These are phyloP conservation scores for Fusarium sambucinum DNA, from an alignment of 2,329 filamentous ascomycete genomes.

Conservation along the genomic window DNA sequence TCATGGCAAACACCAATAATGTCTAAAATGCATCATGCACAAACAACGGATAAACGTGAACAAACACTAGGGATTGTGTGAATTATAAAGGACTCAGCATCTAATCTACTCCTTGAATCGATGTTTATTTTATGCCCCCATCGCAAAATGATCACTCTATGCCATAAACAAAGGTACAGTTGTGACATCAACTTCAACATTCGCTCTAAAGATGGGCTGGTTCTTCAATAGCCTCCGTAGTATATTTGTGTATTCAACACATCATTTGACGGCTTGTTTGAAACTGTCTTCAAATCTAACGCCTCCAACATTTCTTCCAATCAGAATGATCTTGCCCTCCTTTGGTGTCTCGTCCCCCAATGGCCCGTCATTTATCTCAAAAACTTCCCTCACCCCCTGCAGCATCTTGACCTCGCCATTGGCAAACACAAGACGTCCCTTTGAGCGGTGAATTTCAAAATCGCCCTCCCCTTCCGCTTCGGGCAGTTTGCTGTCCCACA, in stretches of 20 bases:
- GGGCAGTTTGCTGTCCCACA: conserved; percentile 83
- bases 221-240: neutral
- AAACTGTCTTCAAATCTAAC: conserved; percentile 65
- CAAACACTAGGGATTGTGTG: neutral
- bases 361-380: conserved; percentile 82
- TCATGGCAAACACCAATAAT: conserved; percentile 48
- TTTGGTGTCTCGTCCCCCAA: conserved; percentile 48
- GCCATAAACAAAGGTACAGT: neutral
- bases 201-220: neutral
- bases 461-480: conserved; percentile 50
- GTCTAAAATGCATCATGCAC: neutral
- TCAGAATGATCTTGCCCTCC: conserved; percentile 72
- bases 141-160: neutral
- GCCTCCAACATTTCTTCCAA: conserved; percentile 67
- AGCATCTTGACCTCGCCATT: conserved; percentile 79
- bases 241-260: neutral
- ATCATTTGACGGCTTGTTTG: conserved; percentile 44
- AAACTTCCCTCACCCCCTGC: conserved; percentile 92
- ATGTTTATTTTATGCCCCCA: neutral
- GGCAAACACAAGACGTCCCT: conserved; percentile 78
- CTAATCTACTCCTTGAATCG: no score
- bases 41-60: conserved; percentile 37
- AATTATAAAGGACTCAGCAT: no score
- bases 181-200: neutral
- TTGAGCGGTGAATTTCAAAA: conserved; percentile 89